Evolutionary conservation across 768 basidiomycete species (phyloP).

Genomic region (Rickenella mellea): DNA sequence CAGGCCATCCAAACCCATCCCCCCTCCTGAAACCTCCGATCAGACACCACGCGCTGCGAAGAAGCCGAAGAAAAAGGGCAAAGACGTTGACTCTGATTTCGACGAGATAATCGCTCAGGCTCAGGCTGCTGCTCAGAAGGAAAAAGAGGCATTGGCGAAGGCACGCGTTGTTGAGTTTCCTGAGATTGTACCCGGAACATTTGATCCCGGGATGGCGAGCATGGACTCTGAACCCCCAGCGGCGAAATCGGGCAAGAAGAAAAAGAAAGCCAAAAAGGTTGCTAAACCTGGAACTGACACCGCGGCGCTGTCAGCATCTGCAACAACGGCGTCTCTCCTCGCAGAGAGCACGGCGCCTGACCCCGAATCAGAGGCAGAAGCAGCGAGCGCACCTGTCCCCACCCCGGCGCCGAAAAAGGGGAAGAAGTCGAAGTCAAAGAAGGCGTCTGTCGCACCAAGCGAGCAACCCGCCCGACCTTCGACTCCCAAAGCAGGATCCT

Average conservation of each 20-base stretch:
- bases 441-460: constrained; percentile 19
- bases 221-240: constrained; percentile 6
- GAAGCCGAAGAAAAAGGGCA: constrained; percentile 13
- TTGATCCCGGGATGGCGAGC: constrained; percentile 19
- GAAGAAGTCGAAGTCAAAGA: constrained; percentile 20
- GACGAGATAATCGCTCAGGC: neutral
- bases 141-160: constrained; percentile 11
- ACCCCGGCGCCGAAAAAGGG: constrained; percentile 7
- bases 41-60: constrained; percentile 13
- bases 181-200: constrained; percentile 35
- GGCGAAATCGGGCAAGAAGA: constrained; percentile 16
- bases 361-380: neutral
- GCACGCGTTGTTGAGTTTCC: constrained; percentile 26
- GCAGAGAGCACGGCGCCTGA: neutral
- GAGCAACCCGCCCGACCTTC: constrained; percentile 13
- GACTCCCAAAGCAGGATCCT: too few species aligned
- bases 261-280: constrained; percentile 15
- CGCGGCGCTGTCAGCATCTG: constrained; percentile 18
- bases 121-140: constrained; percentile 17
- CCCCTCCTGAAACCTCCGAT: too few species aligned
- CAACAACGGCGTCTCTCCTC: too few species aligned
- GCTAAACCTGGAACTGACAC: constrained; percentile 6
- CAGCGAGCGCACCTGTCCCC: constrained; percentile 7
- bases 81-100: neutral
- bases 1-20: too few species aligned